Conservation (phyloP, 768 basidiomycete genomes). For the Mycena rosella region DNA sequence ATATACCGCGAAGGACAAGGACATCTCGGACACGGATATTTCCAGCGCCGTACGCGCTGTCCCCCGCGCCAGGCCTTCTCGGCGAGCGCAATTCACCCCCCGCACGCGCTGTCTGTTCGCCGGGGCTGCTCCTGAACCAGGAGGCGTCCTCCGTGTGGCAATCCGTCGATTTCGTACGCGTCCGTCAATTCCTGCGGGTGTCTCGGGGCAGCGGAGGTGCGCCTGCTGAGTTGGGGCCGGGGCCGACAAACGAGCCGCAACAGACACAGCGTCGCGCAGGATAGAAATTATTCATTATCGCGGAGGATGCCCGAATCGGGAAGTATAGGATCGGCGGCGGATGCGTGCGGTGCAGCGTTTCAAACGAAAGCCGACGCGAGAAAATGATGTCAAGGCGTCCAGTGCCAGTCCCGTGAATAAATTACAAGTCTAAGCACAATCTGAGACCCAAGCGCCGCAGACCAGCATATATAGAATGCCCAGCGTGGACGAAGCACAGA, state of each 20-base stretch:
- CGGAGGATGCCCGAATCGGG: background rate
- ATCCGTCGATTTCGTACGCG: background rate
- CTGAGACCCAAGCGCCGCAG: no score
- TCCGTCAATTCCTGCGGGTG: conserved; percentile 9
- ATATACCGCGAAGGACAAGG: conserved; percentile 13
- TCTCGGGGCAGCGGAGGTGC: conserved; percentile 14
- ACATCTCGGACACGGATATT: no score
- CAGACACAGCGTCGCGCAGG: background rate
- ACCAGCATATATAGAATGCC: no score
- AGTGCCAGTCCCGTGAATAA: no score
- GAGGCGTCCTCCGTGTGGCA: conserved; percentile 4
- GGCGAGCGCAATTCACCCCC: conserved; percentile 2
- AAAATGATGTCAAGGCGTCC: no score
- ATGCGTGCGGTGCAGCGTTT: background rate
- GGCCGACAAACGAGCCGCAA: conserved; percentile 5
- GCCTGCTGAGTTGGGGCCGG: background rate
- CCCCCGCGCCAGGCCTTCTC: conserved; percentile 30
- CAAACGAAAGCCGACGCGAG: background rate
- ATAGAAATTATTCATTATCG: background rate
- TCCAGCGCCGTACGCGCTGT: no score
- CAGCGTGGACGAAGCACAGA: no score
- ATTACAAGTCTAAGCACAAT: no score
- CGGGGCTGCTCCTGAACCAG: background rate
- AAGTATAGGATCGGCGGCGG: background rate
- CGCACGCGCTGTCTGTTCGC: background rate